Base-by-base conservation (phyloP, 2,329 filamentous ascomycete species). In the Penicillium sp. region DNA sequence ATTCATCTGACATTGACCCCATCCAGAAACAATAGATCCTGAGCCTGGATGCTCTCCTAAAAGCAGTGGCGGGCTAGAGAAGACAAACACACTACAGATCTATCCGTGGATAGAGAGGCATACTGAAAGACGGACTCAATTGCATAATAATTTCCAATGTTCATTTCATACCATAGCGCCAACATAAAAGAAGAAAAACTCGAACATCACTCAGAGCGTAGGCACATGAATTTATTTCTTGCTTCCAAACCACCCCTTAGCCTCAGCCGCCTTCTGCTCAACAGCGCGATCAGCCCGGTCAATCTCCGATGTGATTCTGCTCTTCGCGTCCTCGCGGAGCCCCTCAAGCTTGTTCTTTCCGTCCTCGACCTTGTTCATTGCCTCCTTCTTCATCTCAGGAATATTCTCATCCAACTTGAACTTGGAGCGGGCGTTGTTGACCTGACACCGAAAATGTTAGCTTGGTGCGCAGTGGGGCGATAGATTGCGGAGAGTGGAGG, bases 171-270 rank as follows among this genome's bases (percentile, higher is more conserved):
- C 31, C 29, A 47, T 5, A 47, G 45, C 45, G 29, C 45, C 25
- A 29, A 19, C n/a, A 29, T 47, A n/a, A 27, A 11, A 29, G 14
- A 29, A 47, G 2, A 33, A 5, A 19, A 23, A 23, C 19, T 4
- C 23, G 2, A 21, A 14, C 4, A 33, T 29, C 3, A 21, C 4
- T 27, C 19, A 35, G 10, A 23, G 16, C 9, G 11, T 0, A 31
- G n/a, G 10, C 27, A 19, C 8, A 27, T 11, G 7, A 44, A 43
- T 25, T 45, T 67, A 73, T 61, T 72, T 72, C 47, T 72, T 80
- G 52, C 83, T 83, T 23, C 92, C 88, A 70, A 97, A 96, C 93
- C 92, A 97, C 68, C 87, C 85, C 86, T 96, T 96, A 45, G 92
- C 90, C 81, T 96, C 89, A 51, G 87, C 77, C 4, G 92, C 86